These are phyloP conservation scores for Hondaea fermentalgiana DNA, from an alignment of 108 stramenopile species.

Conservation along the genomic window DNA sequence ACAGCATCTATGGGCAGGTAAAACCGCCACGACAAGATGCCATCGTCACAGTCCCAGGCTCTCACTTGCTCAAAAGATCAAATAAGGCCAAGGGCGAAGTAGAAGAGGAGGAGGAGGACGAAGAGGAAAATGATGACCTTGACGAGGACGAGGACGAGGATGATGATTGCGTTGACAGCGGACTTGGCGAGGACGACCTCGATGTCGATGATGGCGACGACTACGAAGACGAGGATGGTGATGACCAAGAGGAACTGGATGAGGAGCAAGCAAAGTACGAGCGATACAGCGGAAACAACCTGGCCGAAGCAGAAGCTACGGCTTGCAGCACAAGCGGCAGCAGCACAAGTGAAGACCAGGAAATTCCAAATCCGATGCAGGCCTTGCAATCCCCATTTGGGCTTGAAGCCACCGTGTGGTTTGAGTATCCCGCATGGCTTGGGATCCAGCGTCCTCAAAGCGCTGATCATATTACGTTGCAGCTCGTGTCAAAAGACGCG, in stretches of 20 bases:
- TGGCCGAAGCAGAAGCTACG: no score
- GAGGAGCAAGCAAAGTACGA: neutral
- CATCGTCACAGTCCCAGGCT: no score
- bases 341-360: neutral
- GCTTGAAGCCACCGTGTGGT: neutral
- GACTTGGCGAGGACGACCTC: neutral
- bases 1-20: no score
- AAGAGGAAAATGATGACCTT: neutral
- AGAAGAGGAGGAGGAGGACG: neutral
- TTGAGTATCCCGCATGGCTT: neutral
- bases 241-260: neutral
- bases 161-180: neutral
- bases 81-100: neutral
- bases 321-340: no score
- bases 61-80: no score
- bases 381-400: neutral
- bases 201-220: neutral
- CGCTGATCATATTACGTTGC: neutral
- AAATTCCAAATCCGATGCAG: neutral
- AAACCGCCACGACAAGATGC: no score
- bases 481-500: neutral
- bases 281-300: no score
- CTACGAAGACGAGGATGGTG: neutral
- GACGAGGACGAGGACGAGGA: neutral
- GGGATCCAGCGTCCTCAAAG: neutral